Conservation (phyloP, 768 basidiomycete genomes). For the Rhizopogon salebrosus region DNA sequence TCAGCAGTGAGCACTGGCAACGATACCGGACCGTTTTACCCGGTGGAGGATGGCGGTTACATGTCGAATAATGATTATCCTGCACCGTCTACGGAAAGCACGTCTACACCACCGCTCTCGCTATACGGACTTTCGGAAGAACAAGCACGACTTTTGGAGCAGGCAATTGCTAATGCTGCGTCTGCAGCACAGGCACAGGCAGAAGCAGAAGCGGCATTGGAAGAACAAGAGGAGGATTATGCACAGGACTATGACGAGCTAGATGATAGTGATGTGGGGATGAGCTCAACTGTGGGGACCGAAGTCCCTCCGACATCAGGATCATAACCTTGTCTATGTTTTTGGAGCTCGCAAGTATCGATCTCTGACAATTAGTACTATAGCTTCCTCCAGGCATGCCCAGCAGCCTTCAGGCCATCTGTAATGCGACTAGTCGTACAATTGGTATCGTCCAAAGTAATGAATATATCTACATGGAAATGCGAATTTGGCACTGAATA, state of each 20-base stretch:
- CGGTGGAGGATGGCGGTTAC: slow-evolving; percentile 2
- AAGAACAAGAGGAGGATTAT: slow-evolving; percentile 60
- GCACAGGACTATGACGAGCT: slow-evolving; percentile 41
- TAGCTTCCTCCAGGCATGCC: slow-evolving; percentile 12
- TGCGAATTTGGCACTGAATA: slow-evolving; percentile 17
- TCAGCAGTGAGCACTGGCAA: slow-evolving; percentile 2
- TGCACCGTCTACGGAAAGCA: slow-evolving; percentile 4
- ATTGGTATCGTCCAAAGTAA: slow-evolving; percentile 16
- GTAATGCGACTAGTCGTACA: slow-evolving; percentile 20
- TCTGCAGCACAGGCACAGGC: slow-evolving; percentile 74
- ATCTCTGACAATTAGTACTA: slow-evolving; percentile 19
- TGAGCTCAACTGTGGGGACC: slow-evolving; percentile 9
- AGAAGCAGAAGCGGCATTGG: slow-evolving; percentile 71
- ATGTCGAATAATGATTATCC: slow-evolving; percentile 5
- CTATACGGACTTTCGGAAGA: slow-evolving; percentile 71
- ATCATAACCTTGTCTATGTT: slow-evolving; percentile 19
- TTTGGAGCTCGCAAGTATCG: slow-evolving; percentile 11
- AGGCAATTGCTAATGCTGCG: slow-evolving; percentile 71
- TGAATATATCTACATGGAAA: slow-evolving; percentile 27
- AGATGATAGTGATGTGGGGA: slow-evolving; percentile 37
- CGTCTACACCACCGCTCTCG: slow-evolving; percentile 41
- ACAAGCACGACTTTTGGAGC: slow-evolving; percentile 62
- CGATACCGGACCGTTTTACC: slow-evolving; percentile 8
- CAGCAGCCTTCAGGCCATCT: slow-evolving; percentile 9
- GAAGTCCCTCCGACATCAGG: slow-evolving; percentile 2